A percentile compares a stretch with the other conserved stretches of the same genome.
Evolutionary conservation across 306 rosid species (phyloP).

Genomic region (Cicer bijugum): DNA sequence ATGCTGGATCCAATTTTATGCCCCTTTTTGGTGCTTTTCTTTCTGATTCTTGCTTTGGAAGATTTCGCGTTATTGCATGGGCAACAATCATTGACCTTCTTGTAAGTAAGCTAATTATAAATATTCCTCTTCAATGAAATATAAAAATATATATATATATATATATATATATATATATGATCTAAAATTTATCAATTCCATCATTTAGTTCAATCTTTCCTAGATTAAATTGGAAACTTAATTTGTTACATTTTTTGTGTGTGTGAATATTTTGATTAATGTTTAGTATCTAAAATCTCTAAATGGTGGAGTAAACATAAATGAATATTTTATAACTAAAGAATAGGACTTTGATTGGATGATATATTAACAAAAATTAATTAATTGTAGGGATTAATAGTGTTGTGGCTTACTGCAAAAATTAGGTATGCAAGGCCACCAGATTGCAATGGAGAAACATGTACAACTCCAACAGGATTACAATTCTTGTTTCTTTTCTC

Average conservation of each 20-base stretch:
- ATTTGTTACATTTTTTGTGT: no score
- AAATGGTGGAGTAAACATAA: no score
- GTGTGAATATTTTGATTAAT: no score
- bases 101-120: slow-evolving; percentile 46
- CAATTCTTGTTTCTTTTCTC: slow-evolving; percentile 59
- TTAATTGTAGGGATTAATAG: slow-evolving; percentile 56
- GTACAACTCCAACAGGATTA: slow-evolving; percentile 44
- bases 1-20: slow-evolving; percentile 50
- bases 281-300: no score
- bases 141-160: no score
- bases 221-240: no score
- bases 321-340: no score
- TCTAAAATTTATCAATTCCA: no score
- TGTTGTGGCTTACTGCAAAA: slow-evolving; percentile 68
- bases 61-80: slow-evolving; percentile 65
- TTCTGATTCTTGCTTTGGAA: slow-evolving; percentile 74
- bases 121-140: no score
- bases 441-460: slow-evolving; percentile 47
- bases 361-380: neutral
- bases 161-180: no score
- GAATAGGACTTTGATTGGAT: no score
- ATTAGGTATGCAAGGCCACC: slow-evolving; percentile 72
- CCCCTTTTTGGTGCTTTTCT: slow-evolving; percentile 79
- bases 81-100: slow-evolving; percentile 56
- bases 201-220: no score